Evolutionary conservation across 2,329 filamentous ascomycete genomes (phyloP), one percentile per base, ranked within the genome.

Genomic region (Sphaerulina musiva): DNA sequence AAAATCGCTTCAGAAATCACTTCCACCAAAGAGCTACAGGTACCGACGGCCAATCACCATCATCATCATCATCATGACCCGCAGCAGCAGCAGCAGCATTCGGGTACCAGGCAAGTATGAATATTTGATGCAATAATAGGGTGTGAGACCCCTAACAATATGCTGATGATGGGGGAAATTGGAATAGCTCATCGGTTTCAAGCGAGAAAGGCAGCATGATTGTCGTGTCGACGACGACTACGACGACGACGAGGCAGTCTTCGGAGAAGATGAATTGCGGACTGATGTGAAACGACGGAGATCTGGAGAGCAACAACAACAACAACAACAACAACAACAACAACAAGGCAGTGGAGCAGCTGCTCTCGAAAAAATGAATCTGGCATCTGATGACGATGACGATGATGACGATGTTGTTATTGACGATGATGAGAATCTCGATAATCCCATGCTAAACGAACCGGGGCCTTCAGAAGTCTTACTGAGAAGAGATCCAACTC

Each of bases 121-220:
- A 14, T 29, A 20, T n/a, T 14, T n/a, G 14, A 29, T 17, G 17
- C 29, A 39, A 43, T 39, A 20, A 14, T 39, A n/a, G 20, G 38
- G 31, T 29, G 20, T 31, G n/a, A 7, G n/a, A n/a, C n/a, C n/a
- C n/a, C n/a, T n/a, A 26, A n/a, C 48, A 23, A 34, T 14, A 51
- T 39, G 48, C 42, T 32, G 10, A 46, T 17, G 26, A n/a, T 14
- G 31, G 41, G 20, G 26, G 29, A n/a, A n/a, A n/a, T n/a, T n/a
- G n/a, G n/a, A n/a, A n/a, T 31, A 51, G 48, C 42, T 51, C 48
- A 51, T 51, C 48, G 48, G 48, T 41, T 17, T 51, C 48, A 51
- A 51, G 48, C 48, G 48, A 51, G 48, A 51, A 12, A 51, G 48
- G 20, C 41, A 51, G 48, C 34, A 29, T 51, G 48, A 51, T 51